A percentile compares a stretch with the other conserved stretches of the same genome.
Evolutionary conservation across 305 asterid species (phyloP).

Genomic region (Ruellia speciosa): DNA sequence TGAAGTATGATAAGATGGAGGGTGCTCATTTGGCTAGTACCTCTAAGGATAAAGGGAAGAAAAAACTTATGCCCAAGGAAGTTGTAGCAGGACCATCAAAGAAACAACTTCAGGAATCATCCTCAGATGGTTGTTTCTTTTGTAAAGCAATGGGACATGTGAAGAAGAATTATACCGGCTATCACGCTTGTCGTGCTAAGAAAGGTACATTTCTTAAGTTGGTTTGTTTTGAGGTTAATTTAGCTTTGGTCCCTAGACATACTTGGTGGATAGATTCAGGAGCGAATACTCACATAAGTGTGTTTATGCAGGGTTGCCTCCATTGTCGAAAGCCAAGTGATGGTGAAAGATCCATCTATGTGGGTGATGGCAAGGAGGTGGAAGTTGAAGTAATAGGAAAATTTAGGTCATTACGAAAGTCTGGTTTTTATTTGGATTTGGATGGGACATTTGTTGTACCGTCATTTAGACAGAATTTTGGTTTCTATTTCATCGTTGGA

Average conservation of each 20-base stretch:
- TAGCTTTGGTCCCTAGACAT: conserved; percentile 1
- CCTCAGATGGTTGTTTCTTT: not conserved
- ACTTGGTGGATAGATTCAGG: conserved; percentile 3
- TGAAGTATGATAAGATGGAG: not conserved
- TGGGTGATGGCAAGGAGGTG: not conserved
- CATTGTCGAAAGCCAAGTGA: not conserved
- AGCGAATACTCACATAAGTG: conserved; percentile 13
- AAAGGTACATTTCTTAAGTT: conserved; percentile 1
- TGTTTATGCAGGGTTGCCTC: conserved; percentile 3
- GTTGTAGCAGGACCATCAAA: not conserved
- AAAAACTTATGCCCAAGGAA: not conserved
- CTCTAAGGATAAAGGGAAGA: not conserved
- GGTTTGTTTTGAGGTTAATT: conserved; percentile 16
- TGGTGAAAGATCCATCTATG: conserved; percentile 7
- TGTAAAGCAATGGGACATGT: not conserved
- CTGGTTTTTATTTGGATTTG: conserved; percentile 2
- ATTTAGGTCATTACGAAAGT: not conserved
- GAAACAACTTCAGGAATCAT: not conserved
- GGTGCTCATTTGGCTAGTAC: not conserved
- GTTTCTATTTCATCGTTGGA: not conserved
- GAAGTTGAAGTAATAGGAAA: not conserved
- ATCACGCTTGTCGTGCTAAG: not conserved
- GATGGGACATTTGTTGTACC: conserved; percentile 8
- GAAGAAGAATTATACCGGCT: not conserved
- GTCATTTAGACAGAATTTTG: conserved; percentile 8